A percentile compares a stretch with the other conserved stretches of the same genome.
Conservation (phyloP, 768 basidiomycete species). For the Paxillus ammoniavirescens region DNA sequence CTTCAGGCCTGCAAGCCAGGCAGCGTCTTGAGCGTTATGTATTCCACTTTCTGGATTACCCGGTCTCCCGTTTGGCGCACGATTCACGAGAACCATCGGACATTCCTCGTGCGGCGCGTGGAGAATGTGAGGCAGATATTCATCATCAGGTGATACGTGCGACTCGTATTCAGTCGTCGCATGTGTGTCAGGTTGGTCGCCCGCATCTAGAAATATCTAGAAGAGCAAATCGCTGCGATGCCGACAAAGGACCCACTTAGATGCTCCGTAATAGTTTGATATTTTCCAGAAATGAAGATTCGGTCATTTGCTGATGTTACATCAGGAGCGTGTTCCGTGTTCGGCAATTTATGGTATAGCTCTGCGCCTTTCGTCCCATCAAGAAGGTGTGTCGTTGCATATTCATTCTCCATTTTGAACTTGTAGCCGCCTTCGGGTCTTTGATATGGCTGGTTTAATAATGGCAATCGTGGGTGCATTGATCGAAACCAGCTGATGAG, state of each 20-base stretch:
- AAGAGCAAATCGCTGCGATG: neutral
- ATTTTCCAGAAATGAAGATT: conserved; percentile 30
- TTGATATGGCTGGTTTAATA: conserved; percentile 33
- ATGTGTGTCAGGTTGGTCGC: conserved; percentile 33
- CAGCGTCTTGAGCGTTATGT: conserved; percentile 60
- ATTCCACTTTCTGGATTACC: conserved; percentile 40
- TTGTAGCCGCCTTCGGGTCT: conserved; percentile 37
- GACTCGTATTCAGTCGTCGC: conserved; percentile 28
- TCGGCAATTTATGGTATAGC: conserved; percentile 18
- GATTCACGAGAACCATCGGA: conserved; percentile 66
- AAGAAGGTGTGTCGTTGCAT: conserved; percentile 26
- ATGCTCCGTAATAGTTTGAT: conserved; percentile 40
- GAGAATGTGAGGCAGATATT: conserved; percentile 61
- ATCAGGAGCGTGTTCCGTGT: conserved; percentile 11
- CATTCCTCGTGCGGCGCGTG: conserved; percentile 55
- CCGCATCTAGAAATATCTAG: conserved; percentile 29
- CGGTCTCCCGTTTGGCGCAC: conserved; percentile 56
- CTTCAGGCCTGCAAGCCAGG: conserved; percentile 64
- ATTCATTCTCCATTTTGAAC: conserved; percentile 33
- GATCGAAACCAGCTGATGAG: conserved; percentile 58
- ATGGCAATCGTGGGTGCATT: conserved; percentile 45
- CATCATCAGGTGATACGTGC: conserved; percentile 34
- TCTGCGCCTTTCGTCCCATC: conserved; percentile 27
- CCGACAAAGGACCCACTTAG: conserved; percentile 29
- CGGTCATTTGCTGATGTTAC: conserved; percentile 4